Percentiles rank a stretch among this genome's conserved stretches.
These are phyloP conservation scores for Pseudocercospora fuligena DNA, from an alignment of 2,329 filamentous ascomycete genomes.

Conservation along the genomic window DNA sequence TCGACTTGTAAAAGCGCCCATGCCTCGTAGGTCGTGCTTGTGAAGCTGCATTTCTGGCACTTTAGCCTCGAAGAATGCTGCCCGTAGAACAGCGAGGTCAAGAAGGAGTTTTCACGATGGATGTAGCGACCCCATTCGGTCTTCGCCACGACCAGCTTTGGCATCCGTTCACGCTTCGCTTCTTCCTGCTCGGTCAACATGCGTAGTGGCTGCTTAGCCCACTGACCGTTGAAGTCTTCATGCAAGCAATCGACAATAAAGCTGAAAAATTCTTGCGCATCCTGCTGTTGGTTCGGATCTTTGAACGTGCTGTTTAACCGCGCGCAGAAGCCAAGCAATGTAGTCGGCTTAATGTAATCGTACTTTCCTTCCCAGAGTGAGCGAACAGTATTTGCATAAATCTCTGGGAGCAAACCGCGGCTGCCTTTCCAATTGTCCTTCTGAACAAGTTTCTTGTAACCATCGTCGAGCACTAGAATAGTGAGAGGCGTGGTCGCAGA, in stretches of 20 bases:
- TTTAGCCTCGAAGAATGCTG: conserved; percentile 66
- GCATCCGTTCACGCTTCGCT: conserved; percentile 63
- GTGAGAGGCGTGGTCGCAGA: conserved; percentile 70
- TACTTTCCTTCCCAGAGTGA: conserved; percentile 67
- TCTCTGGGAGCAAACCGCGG: conserved; percentile 65
- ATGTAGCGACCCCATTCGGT: conserved; percentile 77
- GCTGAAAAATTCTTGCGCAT: conserved; percentile 86
- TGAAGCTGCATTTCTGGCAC: conserved; percentile 65
- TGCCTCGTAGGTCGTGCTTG: conserved; percentile 69
- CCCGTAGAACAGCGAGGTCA: conserved; percentile 79
- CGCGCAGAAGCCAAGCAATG: conserved; percentile 64
- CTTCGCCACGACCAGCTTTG: conserved; percentile 67
- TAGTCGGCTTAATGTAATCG: conserved; percentile 50
- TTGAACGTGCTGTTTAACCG: conserved; percentile 66
- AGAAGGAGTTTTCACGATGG: conserved; percentile 75
- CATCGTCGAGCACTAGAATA: conserved; percentile 68
- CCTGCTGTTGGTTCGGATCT: conserved; percentile 71
- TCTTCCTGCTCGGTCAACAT: conserved; percentile 65
- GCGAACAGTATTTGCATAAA: conserved; percentile 65
- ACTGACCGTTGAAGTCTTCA: conserved; percentile 79
- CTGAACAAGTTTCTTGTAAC: conserved; percentile 63
- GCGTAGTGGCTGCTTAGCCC: conserved; percentile 62
- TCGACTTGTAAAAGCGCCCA: conserved; percentile 75
- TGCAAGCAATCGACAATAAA: conserved; percentile 82
- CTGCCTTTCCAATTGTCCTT: conserved; percentile 68